Evolutionary conservation across 805 yeast genomes (phyloP), one percentile per base, ranked within the genome.

Genomic region (Suhomyces sp.): DNA sequence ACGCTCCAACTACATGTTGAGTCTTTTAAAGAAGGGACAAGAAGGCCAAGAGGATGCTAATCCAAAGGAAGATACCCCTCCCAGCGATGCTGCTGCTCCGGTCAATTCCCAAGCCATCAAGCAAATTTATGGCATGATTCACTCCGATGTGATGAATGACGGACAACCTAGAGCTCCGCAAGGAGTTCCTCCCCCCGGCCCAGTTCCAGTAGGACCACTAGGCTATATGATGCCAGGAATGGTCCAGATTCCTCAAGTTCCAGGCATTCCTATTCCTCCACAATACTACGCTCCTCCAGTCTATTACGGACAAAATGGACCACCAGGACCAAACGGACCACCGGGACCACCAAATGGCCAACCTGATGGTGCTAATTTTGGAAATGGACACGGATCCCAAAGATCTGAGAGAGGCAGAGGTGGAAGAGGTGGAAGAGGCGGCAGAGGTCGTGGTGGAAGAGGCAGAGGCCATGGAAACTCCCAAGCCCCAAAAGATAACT

Each of bases 121-220:
- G 57, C 76, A 69, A 53, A 66, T 75, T 45, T 75, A 74, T 52
- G 77, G 76, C 2, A 76, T 73, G 53, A 75, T 75, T 40, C 74
- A 73, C 59, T 69, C 71, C 47, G 67, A 70, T 47, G 77, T 75
- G 22, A 73, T 75, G 78, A 64, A 58, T 55, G 74, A 73, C 48
- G 77, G 77, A 3, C 52, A 51, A 9, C 59, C 58, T 17, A 52
- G 37, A n/a, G 41, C 31, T 24, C 47, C 47, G 6, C 40, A 37
- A 19, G 52, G 55, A 25, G 51, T n/a, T n/a, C n/a, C n/a, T n/a
- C n/a, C n/a, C n/a, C n/a, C n/a, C n/a, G n/a, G n/a, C n/a, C n/a
- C 52, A 27, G 15, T 21, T 19, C 50, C 40, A 21, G 53, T 48
- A 49, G 57, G 45, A 29, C 12, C 43, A 12, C n/a, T 29, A 7